Evolutionary conservation across 2,329 filamentous ascomycete genomes (phyloP).

Genomic region (Pyrenochaeta sp.): DNA sequence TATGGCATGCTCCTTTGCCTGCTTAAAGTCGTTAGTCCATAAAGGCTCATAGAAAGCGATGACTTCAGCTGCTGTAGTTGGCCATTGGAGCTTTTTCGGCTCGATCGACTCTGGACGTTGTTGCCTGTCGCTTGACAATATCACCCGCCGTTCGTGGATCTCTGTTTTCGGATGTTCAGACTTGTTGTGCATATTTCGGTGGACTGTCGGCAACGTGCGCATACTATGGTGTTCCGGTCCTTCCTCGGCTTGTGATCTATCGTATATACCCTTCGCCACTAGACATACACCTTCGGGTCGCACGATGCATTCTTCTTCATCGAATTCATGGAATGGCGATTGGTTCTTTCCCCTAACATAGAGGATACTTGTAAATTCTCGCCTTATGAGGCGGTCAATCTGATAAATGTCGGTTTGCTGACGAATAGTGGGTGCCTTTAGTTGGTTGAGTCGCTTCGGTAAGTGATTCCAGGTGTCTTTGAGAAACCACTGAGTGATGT

Average conservation of each 20-base stretch:
- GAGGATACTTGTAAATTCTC: too few relatives aligned
- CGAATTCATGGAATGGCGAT: background rate
- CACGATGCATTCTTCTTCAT: too few relatives aligned
- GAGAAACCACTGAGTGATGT: background rate
- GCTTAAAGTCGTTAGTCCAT: background rate
- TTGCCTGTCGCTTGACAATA: background rate
- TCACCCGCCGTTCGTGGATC: too few relatives aligned
- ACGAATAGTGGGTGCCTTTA: background rate
- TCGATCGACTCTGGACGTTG: background rate
- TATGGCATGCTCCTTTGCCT: background rate
- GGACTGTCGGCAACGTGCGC: too few relatives aligned
- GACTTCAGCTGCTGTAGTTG: background rate
- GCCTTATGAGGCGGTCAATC: background rate
- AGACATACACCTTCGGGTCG: too few relatives aligned
- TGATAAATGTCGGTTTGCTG: background rate
- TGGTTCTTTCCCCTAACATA: too few relatives aligned
- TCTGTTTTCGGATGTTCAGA: too few relatives aligned
- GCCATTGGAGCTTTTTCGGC: background rate
- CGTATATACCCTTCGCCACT: too few relatives aligned
- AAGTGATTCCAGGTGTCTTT: background rate
- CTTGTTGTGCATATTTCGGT: too few relatives aligned
- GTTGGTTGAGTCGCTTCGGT: background rate
- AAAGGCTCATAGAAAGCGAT: background rate
- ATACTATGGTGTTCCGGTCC: too few relatives aligned
- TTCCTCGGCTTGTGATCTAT: too few relatives aligned